Conservation (phyloP, 2,329 filamentous ascomycete species). For the Penicillium sp. region DNA sequence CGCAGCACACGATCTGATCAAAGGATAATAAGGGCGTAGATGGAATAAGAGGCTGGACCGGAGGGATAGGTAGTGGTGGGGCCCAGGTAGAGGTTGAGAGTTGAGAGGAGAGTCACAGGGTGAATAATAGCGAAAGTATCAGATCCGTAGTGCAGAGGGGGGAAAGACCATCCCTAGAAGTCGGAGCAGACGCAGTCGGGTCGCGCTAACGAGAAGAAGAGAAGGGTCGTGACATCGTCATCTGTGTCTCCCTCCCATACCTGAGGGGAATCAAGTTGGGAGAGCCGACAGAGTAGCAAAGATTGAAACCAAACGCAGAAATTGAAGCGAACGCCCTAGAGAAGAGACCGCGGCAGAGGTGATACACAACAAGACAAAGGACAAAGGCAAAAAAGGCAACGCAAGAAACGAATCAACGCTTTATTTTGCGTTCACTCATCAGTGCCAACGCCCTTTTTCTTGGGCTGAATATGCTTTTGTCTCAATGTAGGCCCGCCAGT, state of each 20-base stretch:
- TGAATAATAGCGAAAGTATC: slow-evolving; percentile 3
- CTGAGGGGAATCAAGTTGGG: background rate
- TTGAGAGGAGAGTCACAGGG: slow-evolving; percentile 2
- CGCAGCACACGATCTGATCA: slow-evolving; percentile 4
- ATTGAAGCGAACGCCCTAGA: background rate
- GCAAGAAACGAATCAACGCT: slow-evolving; percentile 16
- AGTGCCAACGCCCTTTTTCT: slow-evolving; percentile 43
- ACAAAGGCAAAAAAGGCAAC: slow-evolving; percentile 1
- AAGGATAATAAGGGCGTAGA: background rate
- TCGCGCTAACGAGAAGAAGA: slow-evolving; percentile 24
- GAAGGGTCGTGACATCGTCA: slow-evolving; percentile 39
- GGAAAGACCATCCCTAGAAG: slow-evolving; percentile 25
- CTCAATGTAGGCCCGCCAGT: slow-evolving; percentile 23
- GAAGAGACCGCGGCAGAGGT: slow-evolving; percentile 1
- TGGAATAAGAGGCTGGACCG: background rate
- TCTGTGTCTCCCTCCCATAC: slow-evolving; percentile 9
- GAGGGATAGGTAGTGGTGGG: slow-evolving; percentile 3
- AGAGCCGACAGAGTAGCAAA: slow-evolving; percentile 7
- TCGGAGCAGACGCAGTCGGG: slow-evolving; percentile 25
- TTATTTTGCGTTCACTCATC: slow-evolving; percentile 28
- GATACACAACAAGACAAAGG: slow-evolving; percentile 7
- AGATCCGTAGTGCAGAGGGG: slow-evolving; percentile 10
- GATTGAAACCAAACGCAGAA: background rate
- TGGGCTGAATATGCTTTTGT: slow-evolving; percentile 42
- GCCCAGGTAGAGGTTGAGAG: background rate